These are phyloP conservation scores for Dillenia suffruticosa DNA, from an alignment of 164 flowering plant species.

Conservation along the genomic window DNA sequence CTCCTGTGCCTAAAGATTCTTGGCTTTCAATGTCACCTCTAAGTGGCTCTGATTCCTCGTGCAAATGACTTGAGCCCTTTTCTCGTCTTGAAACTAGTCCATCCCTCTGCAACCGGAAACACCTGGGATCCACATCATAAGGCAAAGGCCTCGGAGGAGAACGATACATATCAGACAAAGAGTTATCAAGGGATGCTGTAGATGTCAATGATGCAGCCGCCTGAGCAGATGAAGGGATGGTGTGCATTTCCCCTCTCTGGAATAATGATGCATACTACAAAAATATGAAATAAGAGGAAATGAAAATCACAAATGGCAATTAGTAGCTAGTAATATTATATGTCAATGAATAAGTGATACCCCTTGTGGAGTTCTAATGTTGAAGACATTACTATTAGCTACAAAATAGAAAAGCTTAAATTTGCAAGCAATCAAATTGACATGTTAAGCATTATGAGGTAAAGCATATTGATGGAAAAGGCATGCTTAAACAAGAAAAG, in stretches of 20 bases:
- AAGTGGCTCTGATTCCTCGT: constrained; percentile 78
- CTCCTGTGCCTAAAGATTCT: constrained; percentile 37
- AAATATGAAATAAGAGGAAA: constrained; percentile 1
- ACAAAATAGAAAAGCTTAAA: too few relatives aligned
- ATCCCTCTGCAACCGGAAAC: constrained; percentile 56
- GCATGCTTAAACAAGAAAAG: too few relatives aligned
- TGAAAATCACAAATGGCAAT: too few relatives aligned
- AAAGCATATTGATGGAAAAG: too few relatives aligned
- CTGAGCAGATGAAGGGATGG: constrained; percentile 59
- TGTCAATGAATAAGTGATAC: too few relatives aligned
- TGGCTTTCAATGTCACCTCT: constrained; percentile 38
- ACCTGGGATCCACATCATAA: constrained; percentile 84
- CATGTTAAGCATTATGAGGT: too few relatives aligned
- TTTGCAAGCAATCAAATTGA: too few relatives aligned
- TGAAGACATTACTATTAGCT: too few relatives aligned
- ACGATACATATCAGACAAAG: constrained; percentile 62
- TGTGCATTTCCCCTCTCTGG: constrained; percentile 55
- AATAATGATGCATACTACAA: constrained; percentile 71
- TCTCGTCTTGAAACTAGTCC: constrained; percentile 72
- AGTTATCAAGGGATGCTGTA: constrained; percentile 50
- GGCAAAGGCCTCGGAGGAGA: constrained; percentile 97
- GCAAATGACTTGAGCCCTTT: constrained; percentile 84
- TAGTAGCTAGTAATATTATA: too few relatives aligned
- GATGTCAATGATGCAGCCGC: constrained; percentile 58
- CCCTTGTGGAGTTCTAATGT: too few relatives aligned